Base-by-base conservation (phyloP, 306 rosid genomes). In the Astragalus membranaceus region DNA sequence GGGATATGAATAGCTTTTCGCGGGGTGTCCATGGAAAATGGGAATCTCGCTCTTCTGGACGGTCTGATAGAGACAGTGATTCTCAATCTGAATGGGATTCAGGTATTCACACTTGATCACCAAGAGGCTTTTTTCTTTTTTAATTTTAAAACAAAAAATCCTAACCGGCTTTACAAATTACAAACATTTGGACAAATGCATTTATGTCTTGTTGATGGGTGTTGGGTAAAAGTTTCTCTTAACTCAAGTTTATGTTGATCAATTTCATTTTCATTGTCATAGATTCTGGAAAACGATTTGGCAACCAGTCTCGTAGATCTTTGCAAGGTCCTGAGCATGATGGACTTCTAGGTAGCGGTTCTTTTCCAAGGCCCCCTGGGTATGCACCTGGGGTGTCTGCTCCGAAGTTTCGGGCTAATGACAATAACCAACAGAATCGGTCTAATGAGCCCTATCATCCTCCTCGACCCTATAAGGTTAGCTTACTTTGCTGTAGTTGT, bases 261-360 rank as follows among this genome's bases (percentile, higher is more conserved):
- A 36, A 42, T 69, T 78, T 69, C 26, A 52, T 69, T 53, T 23
- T 70, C 55, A 60, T 43, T 78, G 69, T 76, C 43, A 58, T 88
- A 88, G 99, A 94, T 70, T 79, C 91, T 39, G 91, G 89, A 71
- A 87, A 80, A 82, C 87, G 83, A 20, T 53, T 81, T 68, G 88
- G 91, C 72, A 89, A 82, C 73, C 95, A 84, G 49, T 71, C 96
- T 64, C 82, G 85, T 41, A 88, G 85, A 62, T 58, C 99, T 77
- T 79, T 82, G 85, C 97, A 91, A 83, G 88, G 79, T 75, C 97
- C 92, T 54, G 99, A 94, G 84, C 99, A 94, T 78, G 99, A 94
- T 79, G 99, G 99, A 42, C 99, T 94, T 81, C 91, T 94, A 10
- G 99, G 99, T 20, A 94, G 99, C 83, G 99, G 99, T 61, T 88